Conservation (phyloP, 805 yeast genomes). For the Saturnispora sanitii region DNA sequence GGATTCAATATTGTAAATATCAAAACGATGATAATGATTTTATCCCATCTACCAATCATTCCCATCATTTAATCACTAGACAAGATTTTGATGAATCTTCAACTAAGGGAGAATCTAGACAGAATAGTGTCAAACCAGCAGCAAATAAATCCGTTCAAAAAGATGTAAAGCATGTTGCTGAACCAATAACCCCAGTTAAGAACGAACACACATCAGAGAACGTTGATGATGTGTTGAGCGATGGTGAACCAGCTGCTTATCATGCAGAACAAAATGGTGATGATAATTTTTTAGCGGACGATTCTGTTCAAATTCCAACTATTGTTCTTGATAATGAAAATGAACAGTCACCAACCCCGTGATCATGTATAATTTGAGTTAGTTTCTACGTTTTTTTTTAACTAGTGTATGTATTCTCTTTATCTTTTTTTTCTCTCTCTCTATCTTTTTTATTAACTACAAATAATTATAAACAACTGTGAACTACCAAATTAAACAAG, state of each 20-base stretch:
- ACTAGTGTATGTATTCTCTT: no score
- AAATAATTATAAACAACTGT: no score
- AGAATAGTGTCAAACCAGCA: neutral
- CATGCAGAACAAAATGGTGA: neutral
- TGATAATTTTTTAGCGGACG: neutral
- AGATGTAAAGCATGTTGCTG: neutral
- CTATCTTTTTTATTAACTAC: no score
- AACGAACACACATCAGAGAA: neutral
- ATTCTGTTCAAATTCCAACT: neutral
- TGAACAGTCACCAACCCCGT: no score
- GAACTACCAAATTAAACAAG: conserved; percentile 48
- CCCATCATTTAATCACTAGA: conserved; percentile 61
- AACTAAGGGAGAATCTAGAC: neutral
- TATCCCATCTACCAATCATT: conserved; percentile 33
- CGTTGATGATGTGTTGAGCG: no score
- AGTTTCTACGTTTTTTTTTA: neutral
- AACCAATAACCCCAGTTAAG: neutral
- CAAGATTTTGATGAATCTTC: conserved; percentile 42
- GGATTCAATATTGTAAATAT: conserved; percentile 46
- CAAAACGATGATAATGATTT: conserved; percentile 17
- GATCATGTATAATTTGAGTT: no score
- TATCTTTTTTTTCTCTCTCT: no score
- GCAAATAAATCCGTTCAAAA: neutral
- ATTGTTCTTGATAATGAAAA: neutral
- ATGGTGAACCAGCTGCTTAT: neutral